Base-by-base conservation (phyloP, 768 basidiomycete species). In the Exidia glandulosa region DNA sequence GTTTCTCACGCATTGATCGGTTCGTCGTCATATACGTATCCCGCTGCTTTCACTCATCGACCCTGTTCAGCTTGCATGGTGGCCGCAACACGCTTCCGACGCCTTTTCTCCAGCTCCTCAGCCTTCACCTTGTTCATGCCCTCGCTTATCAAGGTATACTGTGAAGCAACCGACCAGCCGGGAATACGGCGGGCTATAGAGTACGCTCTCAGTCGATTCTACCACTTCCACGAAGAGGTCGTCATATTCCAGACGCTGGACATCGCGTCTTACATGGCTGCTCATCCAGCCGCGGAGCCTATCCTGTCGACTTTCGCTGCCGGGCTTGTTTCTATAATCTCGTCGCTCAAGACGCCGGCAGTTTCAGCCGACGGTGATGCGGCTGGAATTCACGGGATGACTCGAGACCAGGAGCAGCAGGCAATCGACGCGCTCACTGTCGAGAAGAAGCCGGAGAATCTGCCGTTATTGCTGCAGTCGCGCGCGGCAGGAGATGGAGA, bases 41-140 rank as follows among this genome's bases (percentile, higher is more conserved):
- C 56, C 57, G n/a, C 36, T 48, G n/a, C 52, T 48, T 58, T n/a
- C n/a, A n/a, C n/a, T 19, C 27, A 48, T n/a, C n/a, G n/a, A 27
- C 14, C n/a, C n/a, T 47, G 47, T 65, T 36, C 19, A 87, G 87
- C 83, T 5, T 76, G 86, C 32, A 85, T 88, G 84, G 79, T 83
- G 16, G 88, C 88, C 0, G 85, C 82, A 57, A 87, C 87, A 7
- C 81, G 88, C 16, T 91, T 90, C 66, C 78, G 81, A 32, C 81
- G 88, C n/a, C 69, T 91, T 23, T 88, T 90, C 68, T 81, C 81
- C 6, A 82, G 85, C 2, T 83, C 84, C 16, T 82, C 82, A 32
- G 87, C 84, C 29, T 91, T 88, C 67, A 79, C 79, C 2, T 75
- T 90, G 30, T 88, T 90, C 70, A 85, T 91, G 78, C 84, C 87